Evolutionary conservation across 495 filamentous ascomycete genomes (phyloP), one percentile per base, ranked within the genome.

Genomic region (Letharia columbiana): DNA sequence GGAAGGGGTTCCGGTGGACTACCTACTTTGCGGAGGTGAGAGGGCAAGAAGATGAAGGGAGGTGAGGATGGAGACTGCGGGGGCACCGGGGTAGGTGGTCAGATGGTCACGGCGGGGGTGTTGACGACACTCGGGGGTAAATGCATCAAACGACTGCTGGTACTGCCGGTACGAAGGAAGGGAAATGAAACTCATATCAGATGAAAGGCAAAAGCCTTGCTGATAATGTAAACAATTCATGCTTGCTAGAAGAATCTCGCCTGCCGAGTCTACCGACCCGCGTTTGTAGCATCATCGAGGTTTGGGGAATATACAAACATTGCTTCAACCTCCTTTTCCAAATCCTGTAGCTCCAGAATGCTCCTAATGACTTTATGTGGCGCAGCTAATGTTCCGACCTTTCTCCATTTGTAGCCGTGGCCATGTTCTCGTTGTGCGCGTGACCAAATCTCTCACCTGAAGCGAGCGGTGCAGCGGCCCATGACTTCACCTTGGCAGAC

Each of bases 401-500:
- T 17, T 37, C 41, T 39, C 4, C 40, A 20, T 39, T 28, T 47
- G 41, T 18, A 44, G 28, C 52, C n/a, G 12, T 13, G 8, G 28
- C 20, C 60, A 37, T 45, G 13, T 37, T 42, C 41, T n/a, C 44
- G 2, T 37, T 44, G 52, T 35, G 23, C 31, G 52, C 52, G 49
- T 31, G 41, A 18, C 2, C 1, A 17, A n/a, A 5, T 15, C 35
- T 61, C 58, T 75, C 75, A 84, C 71, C 80, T 78, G 77, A 97
- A 97, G 73, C 91, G 85, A 60, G 92, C 90, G 59, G 91, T 84
- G 86, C 92, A 98, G 61, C 92, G 86, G 67, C 94, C 94, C 94
- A 98, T 98, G 67, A 98, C 91, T 78, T 98, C 94, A 73, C 95
- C 95, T 73, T 98, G 94, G 79, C 94, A 98, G 59, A 98, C 95